These are phyloP conservation scores for Rhipidocladum racemiflorum DNA, from an alignment of 176 grass and related monocot genomes.

Conservation along the genomic window DNA sequence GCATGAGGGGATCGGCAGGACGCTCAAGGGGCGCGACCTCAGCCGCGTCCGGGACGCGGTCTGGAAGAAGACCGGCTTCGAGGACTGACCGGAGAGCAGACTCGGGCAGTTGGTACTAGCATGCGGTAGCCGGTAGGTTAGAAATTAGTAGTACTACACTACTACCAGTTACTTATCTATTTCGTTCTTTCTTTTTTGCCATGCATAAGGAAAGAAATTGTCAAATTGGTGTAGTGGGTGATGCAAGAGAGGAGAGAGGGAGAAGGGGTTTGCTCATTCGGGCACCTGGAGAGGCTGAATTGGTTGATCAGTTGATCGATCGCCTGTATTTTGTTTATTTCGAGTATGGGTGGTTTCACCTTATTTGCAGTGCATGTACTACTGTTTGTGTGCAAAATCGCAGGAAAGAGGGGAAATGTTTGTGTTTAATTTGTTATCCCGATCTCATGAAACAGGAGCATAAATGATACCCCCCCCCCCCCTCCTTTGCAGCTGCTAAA, in stretches of 20 bases:
- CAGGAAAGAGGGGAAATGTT: not conserved
- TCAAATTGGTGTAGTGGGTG: not conserved
- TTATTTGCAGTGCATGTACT: not conserved
- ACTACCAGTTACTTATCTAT: not conserved
- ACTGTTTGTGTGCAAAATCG: not conserved
- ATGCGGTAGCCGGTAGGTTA: not conserved
- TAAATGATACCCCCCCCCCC: not conserved
- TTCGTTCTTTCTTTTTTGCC: not conserved
- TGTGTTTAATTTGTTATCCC: not conserved
- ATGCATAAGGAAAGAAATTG: not conserved
- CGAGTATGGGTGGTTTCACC: not conserved
- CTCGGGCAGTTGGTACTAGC: not conserved
- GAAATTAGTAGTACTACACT: not conserved
- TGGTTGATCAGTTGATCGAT: not conserved
- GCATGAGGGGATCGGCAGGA: constrained; percentile 84
- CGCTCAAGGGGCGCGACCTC: constrained; percentile 93
- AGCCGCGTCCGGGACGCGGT: constrained; percentile 89
- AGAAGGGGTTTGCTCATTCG: constrained; percentile 27
- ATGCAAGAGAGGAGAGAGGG: not conserved
- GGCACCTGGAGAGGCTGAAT: constrained; percentile 19
- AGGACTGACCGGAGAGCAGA: constrained; percentile 41
- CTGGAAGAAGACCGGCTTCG: constrained; percentile 90
- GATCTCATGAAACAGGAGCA: not conserved
- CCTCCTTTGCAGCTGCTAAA: not conserved
- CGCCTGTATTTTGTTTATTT: not conserved